Base-by-base conservation (phyloP, 1,284 basidiomycete genomes). In the Hortiboletus rubellus region DNA sequence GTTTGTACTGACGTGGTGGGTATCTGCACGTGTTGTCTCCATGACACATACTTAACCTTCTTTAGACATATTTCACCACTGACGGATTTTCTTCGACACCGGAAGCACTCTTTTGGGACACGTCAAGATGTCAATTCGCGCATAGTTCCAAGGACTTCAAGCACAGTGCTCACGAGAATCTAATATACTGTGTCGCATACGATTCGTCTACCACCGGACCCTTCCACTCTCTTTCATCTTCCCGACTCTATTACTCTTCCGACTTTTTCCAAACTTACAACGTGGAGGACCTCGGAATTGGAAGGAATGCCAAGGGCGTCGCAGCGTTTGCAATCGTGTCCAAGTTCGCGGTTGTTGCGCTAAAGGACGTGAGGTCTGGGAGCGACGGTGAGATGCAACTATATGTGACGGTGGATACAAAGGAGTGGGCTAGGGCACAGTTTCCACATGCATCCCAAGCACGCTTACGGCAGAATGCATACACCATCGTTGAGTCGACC, bases 401-500 rank as follows among this genome's bases (percentile, higher is more conserved):
- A 6, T 96, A 92, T 66, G 92, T 96, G 38, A 85, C 90, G 0
- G 80, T 91, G 5, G 90, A 97, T 72, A 88, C 90, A 8, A 79
- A 83, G 63, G 82, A 79, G 4, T 97, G 94, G 94, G 87, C 88
- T 2, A 84, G 86, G 63, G 91, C 89, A 5, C 83, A 84, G 54
- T 96, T 96, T 77, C 94, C 94, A 6, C 93, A 94, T 65, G 90
- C 92, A 5, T 85, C 85, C 0, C 87, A 86, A 10, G 88, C 91
- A 6, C 81, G 83, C 43, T 80, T 96, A 5, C 82, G 85, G 8
- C 93, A 96, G 74, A 95, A 94, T 68, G 93, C 92, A 10, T 98
- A 99, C 72, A 99, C 96, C 0, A 88, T 99, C 61, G 91, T 99
- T 56, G 95, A 98, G 72, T 90, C 87, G 15, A 96, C 94, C 3